Evolutionary conservation across 441 rosid genomes (phyloP).

Genomic region (Theobroma grandiflorum): DNA sequence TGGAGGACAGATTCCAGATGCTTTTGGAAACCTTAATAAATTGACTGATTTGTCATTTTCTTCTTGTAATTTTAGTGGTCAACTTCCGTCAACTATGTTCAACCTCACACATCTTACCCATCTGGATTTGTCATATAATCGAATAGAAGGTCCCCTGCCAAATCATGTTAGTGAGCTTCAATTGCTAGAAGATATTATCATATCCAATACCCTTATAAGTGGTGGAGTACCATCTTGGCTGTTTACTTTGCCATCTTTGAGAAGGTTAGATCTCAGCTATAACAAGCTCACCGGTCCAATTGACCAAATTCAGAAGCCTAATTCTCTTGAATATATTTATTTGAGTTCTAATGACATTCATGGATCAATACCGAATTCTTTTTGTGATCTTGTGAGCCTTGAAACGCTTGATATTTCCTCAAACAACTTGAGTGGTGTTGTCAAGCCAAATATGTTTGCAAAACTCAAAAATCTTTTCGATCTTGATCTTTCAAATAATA

Average conservation of each 20-base stretch:
- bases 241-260: conserved; percentile 16
- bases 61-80: background rate
- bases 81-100: background rate
- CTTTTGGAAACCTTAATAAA: no score
- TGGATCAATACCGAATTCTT: no score
- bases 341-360: no score
- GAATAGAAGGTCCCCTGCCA: background rate
- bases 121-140: background rate
- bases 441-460: no score
- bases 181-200: background rate
- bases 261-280: background rate
- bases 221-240: conserved; percentile 20
- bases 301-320: background rate
- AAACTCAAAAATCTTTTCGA: no score
- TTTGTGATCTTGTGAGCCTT: no score
- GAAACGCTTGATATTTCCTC: no score
- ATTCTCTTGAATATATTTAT: background rate
- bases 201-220: background rate
- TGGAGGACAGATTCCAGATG: no score
- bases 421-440: no score
- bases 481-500: no score
- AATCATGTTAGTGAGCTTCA: background rate
- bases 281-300: conserved; percentile 22
- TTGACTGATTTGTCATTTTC: no score
- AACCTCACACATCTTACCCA: no score